Evolutionary conservation across 2,329 filamentous ascomycete genomes (phyloP), one percentile per base, ranked within the genome.

Genomic region (Plenodomus biglobosus): DNA sequence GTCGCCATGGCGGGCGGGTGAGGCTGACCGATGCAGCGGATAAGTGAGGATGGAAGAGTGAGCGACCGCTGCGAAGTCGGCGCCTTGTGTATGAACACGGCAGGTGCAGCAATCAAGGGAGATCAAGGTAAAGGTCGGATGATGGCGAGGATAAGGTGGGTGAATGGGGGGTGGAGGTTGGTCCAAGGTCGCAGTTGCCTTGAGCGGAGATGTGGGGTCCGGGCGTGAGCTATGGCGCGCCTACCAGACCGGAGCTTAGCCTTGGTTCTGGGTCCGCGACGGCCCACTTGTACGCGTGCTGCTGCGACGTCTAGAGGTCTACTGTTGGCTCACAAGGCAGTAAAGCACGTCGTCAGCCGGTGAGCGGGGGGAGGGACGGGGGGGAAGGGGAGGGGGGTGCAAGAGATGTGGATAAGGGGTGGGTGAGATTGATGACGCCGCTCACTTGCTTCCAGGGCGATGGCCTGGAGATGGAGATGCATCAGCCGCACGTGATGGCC

Each of bases 1-100:
- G 75, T 67, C 50, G 74, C 69, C 68, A 75, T 73, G 62, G 54
- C 59, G 53, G 59, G 55, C 54, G 51, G 50, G 44, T 55, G 50
- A 65, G 63, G 65, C 62, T 65, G 58, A 61, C 54, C 42, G 51
- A 56, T 52, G 56, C 50, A 47, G 47, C 42, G 32, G 44, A 35
- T n/a, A 16, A 45, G 36, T 38, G 48, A 46, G 39, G 43, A 48
- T 39, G 43, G 48, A 51, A 30, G 8, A 37, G 35, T 17, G 35
- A 20, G 35, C 35, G 35, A 20, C 8, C 13, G 35, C 35, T 18
- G 35, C 18, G 8, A 18, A 37, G 16, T 37, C 16, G 18, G 7
- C 8, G 27, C 27, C 6, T 15, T 32, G 27, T 32, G 27, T 10
- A 3, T 32, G 13, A 3, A 15, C 27, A 32, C 7, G 27, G 15